Base-by-base conservation (phyloP, 192 early-diverging fungal genomes). In the Backusella tuberculispora region DNA sequence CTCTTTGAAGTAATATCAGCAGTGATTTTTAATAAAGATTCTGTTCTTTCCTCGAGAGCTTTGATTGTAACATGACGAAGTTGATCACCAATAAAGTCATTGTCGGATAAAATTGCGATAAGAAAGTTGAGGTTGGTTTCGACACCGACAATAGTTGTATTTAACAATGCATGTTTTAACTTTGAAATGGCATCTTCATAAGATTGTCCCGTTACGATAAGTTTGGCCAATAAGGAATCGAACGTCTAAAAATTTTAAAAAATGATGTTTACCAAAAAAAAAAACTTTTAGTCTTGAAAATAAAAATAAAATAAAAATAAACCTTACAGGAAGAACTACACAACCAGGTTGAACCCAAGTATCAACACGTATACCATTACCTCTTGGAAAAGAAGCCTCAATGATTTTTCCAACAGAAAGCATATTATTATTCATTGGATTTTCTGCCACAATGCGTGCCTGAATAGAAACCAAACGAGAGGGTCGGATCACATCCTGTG, bases 391-490 rank as follows among this genome's bases (percentile, higher is more conserved):
- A 66, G 90, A 83, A 63, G 86, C 88, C 72, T 76, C 67, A 44
- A 65, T 67, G 34, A 78, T 73, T 63, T 73, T 71, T 43, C 69
- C 76, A 44, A 78, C 76, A 68, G 80, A 81, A 0, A 77, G 47
- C 73, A 74, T 76, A 45, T 76, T 67, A 6, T 77, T 71, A 74
- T 90, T 90, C 13, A 76, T 84, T 1, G 97, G 95, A 85, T 97
- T 95, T 87, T 99, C 97, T 29, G 97, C 96, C 72, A 96, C 97
- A 73, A 99, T 94, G 69, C 97, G 91, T 1, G 96, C 94, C 83
- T 99, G 95, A 67, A 99, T 96, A 43, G 97, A 90, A 34, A 96
- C 83, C 9, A 93, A 87, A 24, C 91, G 91, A 29, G 85, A 80
- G 38, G 63, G 56, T n/a, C 93, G 92, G n/a, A 97, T 80, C 17